Evolutionary conservation across 139 green algal genomes (phyloP), one percentile per base, ranked within the genome.

Genomic region (Chlamydomonas schloesseri): DNA sequence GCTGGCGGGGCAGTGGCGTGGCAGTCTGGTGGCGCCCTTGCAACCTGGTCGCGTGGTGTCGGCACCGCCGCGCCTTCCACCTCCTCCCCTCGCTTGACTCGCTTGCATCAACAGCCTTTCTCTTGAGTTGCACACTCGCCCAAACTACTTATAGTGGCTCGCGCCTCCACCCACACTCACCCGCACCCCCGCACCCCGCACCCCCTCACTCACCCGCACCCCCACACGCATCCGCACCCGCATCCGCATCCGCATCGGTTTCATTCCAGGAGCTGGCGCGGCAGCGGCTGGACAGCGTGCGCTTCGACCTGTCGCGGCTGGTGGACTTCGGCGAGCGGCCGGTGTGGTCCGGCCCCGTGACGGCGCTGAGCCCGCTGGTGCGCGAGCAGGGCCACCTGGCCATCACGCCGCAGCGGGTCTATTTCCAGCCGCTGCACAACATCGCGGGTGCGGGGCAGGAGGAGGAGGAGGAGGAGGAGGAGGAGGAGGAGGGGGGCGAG

Each of bases 401-500:
- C 18, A 73, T 99, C 46, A 98, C 93, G 0, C 84, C 94, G 65
- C 37, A 77, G 57, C 88, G 96, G 1, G 64, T 99, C 15, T 99
- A 99, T 93, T 97, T 97, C 88, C 95, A 98, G 87, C 96, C 95
- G 3, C 91, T 97, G 60, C 93, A 98, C 91, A 94, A 96, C 85
- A 88, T 97, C 21, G 68, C 81, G 47, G 92, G 92, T 91, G 64
- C 2, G 82, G 33, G 15, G 42, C n/a, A 0, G 29, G 64, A 10
- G 29, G 31, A 8, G 73, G 10, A 17, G n/a, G 73, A 33, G 10
- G 29, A 23, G 5, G 64, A 6, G 29, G 34, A 29, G 34, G 33
- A 11, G 68, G 33, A 34, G 34, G 14, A 5, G 37, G 29, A 5
- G 14, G 21, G 37, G 34, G 29, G 70, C 23, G 21, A 34, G 10